Base-by-base conservation (phyloP, 495 filamentous ascomycete species). In the Trichoderma virens region DNA sequence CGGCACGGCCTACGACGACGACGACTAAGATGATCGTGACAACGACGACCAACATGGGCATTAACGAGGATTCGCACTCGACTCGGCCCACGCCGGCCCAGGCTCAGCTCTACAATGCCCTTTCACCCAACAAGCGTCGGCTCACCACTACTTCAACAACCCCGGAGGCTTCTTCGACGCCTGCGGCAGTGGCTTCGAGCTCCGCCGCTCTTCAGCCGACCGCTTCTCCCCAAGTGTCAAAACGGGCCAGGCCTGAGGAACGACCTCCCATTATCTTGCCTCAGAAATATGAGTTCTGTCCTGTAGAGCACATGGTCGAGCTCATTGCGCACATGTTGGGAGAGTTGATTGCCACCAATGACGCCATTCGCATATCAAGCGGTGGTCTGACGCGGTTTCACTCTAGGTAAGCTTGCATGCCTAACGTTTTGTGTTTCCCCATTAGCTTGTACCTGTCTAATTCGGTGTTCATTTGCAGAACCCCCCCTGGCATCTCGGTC, bases 241-340 rank as follows among this genome's bases (percentile, higher is more conserved):
- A 83, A 62, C 78, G 85, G 14, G 74, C 81, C 13, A 80, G 71
- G 65, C 72, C 76, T 23, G 76, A 74, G 45, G 65, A 70, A 18
- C 66, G 65, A 1, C 74, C 77, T 27, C 69, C 85, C 25, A 97
- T 92, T 74, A 63, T 86, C 28, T 79, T 98, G 73, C 92, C 94
- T 6, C 70, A 77, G 38, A 76, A 81, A 68, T 98, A 98, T 75
- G 90, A 94, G 68, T 74, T 81, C 28, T 93, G 90, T 68, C 82
- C 90, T 60, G 83, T 89, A 20, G 86, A 89, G 68, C 91, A 96
- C 74, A 80, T 98, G 67, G 94, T 96, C 7, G 81, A 90, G 35
- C 80, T 98, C 67, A 96, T 98, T 65, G 86, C 92, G 60, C 92
- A 93, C 72, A 97, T 98, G 94, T 82, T 98, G 23, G 85, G 91